Evolutionary conservation across 2,329 filamentous ascomycete species (phyloP).

Genomic region (Fusarium annulatum): DNA sequence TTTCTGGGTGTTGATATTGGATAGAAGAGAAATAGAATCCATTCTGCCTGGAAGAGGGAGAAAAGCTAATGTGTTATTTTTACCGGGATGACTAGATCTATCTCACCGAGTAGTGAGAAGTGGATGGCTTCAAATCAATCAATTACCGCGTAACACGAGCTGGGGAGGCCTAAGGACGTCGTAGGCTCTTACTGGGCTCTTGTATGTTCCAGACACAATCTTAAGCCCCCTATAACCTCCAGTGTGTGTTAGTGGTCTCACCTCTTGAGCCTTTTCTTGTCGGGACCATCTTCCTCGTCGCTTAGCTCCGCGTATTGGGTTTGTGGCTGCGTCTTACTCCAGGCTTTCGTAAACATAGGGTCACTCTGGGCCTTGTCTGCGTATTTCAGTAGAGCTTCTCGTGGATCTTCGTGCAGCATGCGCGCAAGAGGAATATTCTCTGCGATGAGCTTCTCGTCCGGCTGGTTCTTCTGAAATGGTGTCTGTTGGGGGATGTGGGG

Average conservation of each 20-base stretch:
- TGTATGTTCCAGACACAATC: constrained; percentile 14
- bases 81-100: neutral
- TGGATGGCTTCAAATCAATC: neutral
- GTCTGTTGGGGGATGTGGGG: constrained; percentile 88
- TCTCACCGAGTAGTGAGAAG: neutral
- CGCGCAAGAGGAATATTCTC: constrained; percentile 88
- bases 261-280: constrained; percentile 71
- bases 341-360: constrained; percentile 93
- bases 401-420: constrained; percentile 96
- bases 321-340: constrained; percentile 90
- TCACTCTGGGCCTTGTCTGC: constrained; percentile 93
- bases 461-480: constrained; percentile 89
- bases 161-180: neutral
- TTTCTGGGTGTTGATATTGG: neutral
- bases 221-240: constrained; percentile 4
- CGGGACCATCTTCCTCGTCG: constrained; percentile 79
- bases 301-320: constrained; percentile 91
- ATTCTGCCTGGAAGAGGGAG: neutral
- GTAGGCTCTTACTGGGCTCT: constrained; percentile 5
- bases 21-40: neutral
- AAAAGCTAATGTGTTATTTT: neutral
- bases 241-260: constrained; percentile 48
- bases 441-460: constrained; percentile 89
- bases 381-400: constrained; percentile 94
- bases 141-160: constrained; percentile 16